Conservation (phyloP, 2,329 filamentous ascomycete genomes). For the Ascochyta pisi region DNA sequence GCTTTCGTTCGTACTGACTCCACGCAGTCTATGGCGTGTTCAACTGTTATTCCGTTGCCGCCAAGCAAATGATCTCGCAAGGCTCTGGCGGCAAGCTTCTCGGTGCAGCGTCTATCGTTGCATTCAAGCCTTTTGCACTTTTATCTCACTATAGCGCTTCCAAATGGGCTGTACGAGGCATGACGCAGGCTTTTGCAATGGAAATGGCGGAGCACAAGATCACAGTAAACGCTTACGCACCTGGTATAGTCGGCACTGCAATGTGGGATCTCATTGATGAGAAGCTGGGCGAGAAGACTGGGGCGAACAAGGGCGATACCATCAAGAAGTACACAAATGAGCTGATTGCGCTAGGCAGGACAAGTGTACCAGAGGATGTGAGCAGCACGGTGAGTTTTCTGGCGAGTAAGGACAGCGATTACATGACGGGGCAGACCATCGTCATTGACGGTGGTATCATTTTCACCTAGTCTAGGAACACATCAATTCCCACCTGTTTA, state of each 20-base stretch:
- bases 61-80: constrained; percentile 70
- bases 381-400: constrained; percentile 68
- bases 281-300: constrained; percentile 61
- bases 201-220: constrained; percentile 70
- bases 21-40: constrained; percentile 64
- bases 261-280: constrained; percentile 76
- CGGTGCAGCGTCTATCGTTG: constrained; percentile 61
- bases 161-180: constrained; percentile 71
- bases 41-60: constrained; percentile 69
- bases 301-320: constrained; percentile 59
- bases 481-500: background rate
- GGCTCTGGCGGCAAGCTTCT: constrained; percentile 59
- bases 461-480: constrained; percentile 45
- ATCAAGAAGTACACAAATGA: constrained; percentile 63
- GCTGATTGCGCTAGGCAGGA: constrained; percentile 63
- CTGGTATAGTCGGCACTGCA: constrained; percentile 69
- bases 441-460: constrained; percentile 68
- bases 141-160: constrained; percentile 69
- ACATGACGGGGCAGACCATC: constrained; percentile 70
- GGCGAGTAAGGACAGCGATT: constrained; percentile 65
- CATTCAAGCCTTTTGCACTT: constrained; percentile 65
- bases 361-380: constrained; percentile 69
- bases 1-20: background rate
- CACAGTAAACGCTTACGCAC: constrained; percentile 71
- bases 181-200: constrained; percentile 71